These are phyloP conservation scores for Chrysosporium keratinophilum DNA, from an alignment of 2,329 filamentous ascomycete genomes.

Conservation along the genomic window DNA sequence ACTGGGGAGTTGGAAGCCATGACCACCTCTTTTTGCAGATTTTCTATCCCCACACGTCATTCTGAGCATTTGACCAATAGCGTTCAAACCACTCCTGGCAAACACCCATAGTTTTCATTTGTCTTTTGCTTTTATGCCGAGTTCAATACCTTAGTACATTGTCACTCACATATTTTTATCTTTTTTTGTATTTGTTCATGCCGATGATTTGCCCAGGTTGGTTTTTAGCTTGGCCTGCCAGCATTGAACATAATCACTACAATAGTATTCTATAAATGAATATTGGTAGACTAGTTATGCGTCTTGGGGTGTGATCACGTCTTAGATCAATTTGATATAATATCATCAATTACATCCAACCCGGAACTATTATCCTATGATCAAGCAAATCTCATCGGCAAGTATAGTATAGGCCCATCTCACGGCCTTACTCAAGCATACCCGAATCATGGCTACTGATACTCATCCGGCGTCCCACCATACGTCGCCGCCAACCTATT, in stretches of 20 bases:
- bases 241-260: conserved; percentile 2
- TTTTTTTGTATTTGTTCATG: neutral
- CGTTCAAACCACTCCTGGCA: conserved; percentile 7
- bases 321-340: neutral
- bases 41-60: neutral
- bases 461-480: conserved; percentile 18
- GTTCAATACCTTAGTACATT: conserved; percentile 9
- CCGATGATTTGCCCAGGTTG: neutral
- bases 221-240: neutral
- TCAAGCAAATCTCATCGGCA: too few species aligned
- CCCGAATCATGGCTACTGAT: neutral
- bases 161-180: conserved; percentile 4
- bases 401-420: too few species aligned
- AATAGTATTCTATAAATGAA: neutral
- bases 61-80: conserved; percentile 3
- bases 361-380: neutral
- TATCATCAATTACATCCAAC: neutral
- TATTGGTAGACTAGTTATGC: neutral
- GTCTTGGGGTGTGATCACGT: neutral
- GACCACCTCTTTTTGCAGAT: neutral
- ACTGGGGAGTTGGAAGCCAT: neutral
- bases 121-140: conserved; percentile 15
- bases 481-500: conserved; percentile 50
- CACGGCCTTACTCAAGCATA: too few species aligned
- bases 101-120: conserved; percentile 15